Percentiles rank a stretch among this genome's conserved stretches.
Conservation (phyloP, 805 yeast genomes). For the Brettanomyces bruxellensis region DNA sequence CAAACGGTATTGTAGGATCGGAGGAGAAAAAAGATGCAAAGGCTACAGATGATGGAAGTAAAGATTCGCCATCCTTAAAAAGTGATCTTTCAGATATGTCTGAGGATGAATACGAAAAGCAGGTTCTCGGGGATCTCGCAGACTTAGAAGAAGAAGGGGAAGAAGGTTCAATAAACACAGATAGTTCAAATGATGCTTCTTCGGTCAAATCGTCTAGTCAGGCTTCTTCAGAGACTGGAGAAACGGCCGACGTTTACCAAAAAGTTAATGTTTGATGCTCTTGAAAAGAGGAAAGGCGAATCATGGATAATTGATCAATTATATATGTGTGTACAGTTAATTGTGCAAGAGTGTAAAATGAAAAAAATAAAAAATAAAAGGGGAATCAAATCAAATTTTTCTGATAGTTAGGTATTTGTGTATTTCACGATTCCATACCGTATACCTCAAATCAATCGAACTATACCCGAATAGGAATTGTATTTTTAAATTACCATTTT, state of each 20-base stretch:
- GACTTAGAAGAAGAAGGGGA: constrained; percentile 28
- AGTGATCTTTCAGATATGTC: constrained; percentile 1
- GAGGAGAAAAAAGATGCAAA: constrained; percentile 10
- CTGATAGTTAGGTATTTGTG: no score
- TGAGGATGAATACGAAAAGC: constrained; percentile 40
- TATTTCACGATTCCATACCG: no score
- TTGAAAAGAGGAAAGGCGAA: background rate
- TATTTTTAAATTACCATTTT: background rate
- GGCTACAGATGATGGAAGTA: constrained; percentile 5
- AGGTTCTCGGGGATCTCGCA: constrained; percentile 40
- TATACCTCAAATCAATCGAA: no score
- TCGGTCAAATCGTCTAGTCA: no score
- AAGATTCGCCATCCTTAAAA: background rate
- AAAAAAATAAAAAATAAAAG: background rate
- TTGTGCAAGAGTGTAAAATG: background rate
- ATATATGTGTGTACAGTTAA: no score
- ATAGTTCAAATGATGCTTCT: no score
- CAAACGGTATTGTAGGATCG: constrained; percentile 13
- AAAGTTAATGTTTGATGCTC: no score
- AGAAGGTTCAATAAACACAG: background rate
- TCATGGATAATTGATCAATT: background rate
- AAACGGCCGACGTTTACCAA: no score
- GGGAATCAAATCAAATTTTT: no score
- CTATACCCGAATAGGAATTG: background rate
- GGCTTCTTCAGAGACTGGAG: no score